Conservation (phyloP, 345 rosid species). For the Bruguiera parviflora region DNA sequence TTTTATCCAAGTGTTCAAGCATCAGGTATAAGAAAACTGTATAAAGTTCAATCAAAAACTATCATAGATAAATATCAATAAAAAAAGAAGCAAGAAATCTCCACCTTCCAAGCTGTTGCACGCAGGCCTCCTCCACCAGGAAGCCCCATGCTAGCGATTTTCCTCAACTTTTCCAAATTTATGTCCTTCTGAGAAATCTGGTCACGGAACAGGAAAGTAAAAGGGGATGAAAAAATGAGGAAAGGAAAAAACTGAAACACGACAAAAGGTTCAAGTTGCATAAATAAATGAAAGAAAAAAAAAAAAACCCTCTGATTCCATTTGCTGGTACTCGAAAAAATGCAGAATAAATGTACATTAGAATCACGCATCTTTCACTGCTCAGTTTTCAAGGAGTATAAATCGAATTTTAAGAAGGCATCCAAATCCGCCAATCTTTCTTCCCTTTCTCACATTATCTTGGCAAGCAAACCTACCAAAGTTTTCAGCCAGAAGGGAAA, state of each 20-base stretch:
- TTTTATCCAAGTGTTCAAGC: no score
- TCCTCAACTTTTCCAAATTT: conserved; percentile 56
- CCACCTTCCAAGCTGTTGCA: conserved; percentile 69
- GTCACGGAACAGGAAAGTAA: conserved; percentile 7
- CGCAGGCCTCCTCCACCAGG: conserved; percentile 59
- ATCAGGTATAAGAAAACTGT: no score
- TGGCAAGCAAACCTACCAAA: no score
- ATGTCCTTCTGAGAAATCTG: conserved; percentile 59
- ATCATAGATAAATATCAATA: neutral
- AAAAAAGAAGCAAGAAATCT: neutral
- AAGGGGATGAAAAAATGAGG: neutral
- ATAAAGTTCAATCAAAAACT: neutral
- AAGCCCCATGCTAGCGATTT: conserved; percentile 50
- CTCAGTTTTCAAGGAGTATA: no score
- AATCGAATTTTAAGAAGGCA: no score
- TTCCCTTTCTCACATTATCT: no score
- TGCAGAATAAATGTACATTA: no score
- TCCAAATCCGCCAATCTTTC: no score
- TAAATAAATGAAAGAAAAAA: neutral
- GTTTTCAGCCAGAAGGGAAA: no score
- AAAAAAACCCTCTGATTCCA: neutral
- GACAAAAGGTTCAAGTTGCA: neutral
- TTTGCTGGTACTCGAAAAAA: no score
- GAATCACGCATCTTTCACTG: no score
- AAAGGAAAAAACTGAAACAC: neutral